These are phyloP conservation scores for Populus davidiana DNA, from an alignment of 345 rosid genomes.

Conservation along the genomic window DNA sequence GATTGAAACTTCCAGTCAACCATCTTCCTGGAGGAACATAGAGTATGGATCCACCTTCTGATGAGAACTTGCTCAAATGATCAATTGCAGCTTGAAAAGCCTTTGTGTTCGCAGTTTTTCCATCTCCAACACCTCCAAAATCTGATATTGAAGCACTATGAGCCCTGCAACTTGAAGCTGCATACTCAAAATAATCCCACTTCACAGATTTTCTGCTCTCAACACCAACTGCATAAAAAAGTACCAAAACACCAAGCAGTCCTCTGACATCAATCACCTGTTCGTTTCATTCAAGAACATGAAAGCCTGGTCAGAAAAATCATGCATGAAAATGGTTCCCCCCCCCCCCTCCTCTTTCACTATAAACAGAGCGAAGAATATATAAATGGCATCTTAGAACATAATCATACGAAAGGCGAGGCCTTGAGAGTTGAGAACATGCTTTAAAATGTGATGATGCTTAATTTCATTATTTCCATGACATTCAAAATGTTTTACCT, in stretches of 20 bases:
- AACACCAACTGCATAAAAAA: slow-evolving; percentile 28
- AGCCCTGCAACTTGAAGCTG: slow-evolving; percentile 22
- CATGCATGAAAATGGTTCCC: not conserved
- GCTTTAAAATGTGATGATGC: not conserved
- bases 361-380: not conserved
- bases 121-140: slow-evolving; percentile 42
- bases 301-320: not conserved
- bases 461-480: not conserved
- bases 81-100: slow-evolving; percentile 40
- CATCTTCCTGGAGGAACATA: slow-evolving; percentile 49
- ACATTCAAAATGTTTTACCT: slow-evolving; percentile 2
- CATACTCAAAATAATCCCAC: slow-evolving; percentile 24
- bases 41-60: slow-evolving; percentile 37
- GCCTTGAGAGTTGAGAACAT: not conserved
- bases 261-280: slow-evolving; percentile 25
- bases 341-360: too few relatives aligned
- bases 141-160: slow-evolving; percentile 20
- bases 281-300: not conserved
- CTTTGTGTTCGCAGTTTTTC: slow-evolving; percentile 39
- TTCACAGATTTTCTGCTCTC: slow-evolving; percentile 28
- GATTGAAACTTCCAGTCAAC: slow-evolving; percentile 46
- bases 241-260: slow-evolving; percentile 20
- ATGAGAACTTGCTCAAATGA: slow-evolving; percentile 32
- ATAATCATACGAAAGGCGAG: not conserved
- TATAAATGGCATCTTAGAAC: not conserved